These are phyloP conservation scores for Jatropha curcas DNA, from an alignment of 345 rosid species.

Conservation along the genomic window DNA sequence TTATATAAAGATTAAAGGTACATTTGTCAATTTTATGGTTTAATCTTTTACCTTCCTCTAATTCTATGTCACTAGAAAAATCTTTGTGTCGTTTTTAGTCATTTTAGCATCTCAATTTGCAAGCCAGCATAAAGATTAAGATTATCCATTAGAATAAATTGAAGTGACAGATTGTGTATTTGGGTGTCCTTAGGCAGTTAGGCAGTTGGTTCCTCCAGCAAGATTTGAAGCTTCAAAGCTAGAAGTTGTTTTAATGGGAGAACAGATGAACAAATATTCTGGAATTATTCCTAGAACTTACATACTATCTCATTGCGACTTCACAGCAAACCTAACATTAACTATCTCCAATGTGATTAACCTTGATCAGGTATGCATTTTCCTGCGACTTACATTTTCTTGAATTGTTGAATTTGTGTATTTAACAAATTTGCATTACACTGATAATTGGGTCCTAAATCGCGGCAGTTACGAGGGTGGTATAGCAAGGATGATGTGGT, in stretches of 20 bases:
- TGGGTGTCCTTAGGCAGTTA: constrained; percentile 55
- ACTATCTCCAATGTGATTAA: constrained; percentile 75
- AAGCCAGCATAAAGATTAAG: background rate
- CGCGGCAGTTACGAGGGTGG: constrained; percentile 74
- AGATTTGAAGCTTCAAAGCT: constrained; percentile 84
- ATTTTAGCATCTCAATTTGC: background rate
- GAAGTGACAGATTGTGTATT: background rate
- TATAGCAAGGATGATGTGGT: constrained; percentile 85
- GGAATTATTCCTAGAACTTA: constrained; percentile 70
- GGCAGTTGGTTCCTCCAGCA: constrained; percentile 78
- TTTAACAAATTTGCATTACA: background rate
- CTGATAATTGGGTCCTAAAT: too few species aligned
- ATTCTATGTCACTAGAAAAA: background rate
- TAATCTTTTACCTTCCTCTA: too few species aligned
- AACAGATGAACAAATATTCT: constrained; percentile 38
- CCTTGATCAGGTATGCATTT: constrained; percentile 64
- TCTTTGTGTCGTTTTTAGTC: background rate
- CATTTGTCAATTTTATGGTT: too few species aligned
- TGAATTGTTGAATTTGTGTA: background rate
- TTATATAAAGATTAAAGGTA: too few species aligned
- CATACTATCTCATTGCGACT: constrained; percentile 88
- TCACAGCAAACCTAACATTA: constrained; percentile 82
- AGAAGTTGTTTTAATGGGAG: constrained; percentile 55
- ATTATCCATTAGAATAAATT: background rate
- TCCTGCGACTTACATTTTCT: constrained; percentile 1